Conservation (phyloP, 2,329 filamentous ascomycete genomes). For the Phialophora expanda region DNA sequence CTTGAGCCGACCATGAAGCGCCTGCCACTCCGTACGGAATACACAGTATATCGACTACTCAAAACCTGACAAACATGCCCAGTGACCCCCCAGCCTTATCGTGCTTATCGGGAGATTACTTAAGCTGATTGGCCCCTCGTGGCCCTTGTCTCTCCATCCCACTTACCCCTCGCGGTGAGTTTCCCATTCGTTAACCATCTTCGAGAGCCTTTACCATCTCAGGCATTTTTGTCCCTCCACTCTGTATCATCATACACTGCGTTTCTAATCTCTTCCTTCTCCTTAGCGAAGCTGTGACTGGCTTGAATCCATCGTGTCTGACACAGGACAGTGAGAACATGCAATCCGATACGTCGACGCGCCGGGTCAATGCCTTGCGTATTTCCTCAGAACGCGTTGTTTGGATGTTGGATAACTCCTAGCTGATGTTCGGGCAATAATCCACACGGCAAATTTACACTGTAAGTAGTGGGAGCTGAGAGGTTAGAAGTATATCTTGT, state of each 20-base stretch:
- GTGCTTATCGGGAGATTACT: background rate
- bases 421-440: constrained; percentile 16
- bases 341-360: constrained; percentile 17
- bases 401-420: constrained; percentile 8
- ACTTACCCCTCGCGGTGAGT: constrained; percentile 26
- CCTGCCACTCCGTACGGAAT: no score
- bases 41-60: background rate
- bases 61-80: constrained; percentile 23
- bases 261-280: background rate
- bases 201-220: constrained; percentile 27
- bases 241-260: constrained; percentile 1
- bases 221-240: constrained; percentile 27
- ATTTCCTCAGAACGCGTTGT: constrained; percentile 24
- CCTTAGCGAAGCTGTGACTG: constrained; percentile 12
- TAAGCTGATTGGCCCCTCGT: background rate
- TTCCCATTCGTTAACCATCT: constrained; percentile 21
- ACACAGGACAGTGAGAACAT: constrained; percentile 7
- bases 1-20: background rate
- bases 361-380: constrained; percentile 8
- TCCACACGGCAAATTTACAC: background rate
- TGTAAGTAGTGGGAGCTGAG: constrained; percentile 12
- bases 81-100: constrained; percentile 10
- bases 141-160: background rate
- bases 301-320: background rate
- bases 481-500: constrained; percentile 24